Base-by-base conservation (phyloP, 2,329 filamentous ascomycete species). In the Colletotrichum siamense region DNA sequence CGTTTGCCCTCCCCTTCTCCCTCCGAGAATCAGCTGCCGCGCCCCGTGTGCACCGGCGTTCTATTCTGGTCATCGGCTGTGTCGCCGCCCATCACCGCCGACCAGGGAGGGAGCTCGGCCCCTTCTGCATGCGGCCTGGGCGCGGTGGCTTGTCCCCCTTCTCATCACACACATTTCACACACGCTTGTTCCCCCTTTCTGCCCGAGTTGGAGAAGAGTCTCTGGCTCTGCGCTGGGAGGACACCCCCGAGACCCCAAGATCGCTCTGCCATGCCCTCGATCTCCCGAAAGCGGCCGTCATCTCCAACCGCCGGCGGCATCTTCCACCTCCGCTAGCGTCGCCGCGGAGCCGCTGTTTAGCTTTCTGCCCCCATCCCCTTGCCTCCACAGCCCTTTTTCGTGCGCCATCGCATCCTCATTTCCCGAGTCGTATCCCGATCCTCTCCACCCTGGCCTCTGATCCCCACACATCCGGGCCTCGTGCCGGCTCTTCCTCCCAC, bases 41-140 rank as follows among this genome's bases (percentile, higher is more conserved):
- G 44, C 69, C 39, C 63, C 70, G 73, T 73, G 64, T 76, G 70
- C 69, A 49, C 69, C 49, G 69, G 39, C 44, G 39, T 68, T 28
- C 64, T 69, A 73, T 76, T 76, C 73, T 76, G 26, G 73, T 69
- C 73, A 49, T 73, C 73, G 73, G 73, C 64, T 73, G 70, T 73
- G 69, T 73, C 71, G 71, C 66, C 66, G 71, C 71, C 69, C 64
- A 69, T 61, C 63, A 57, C 73, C 64, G 73, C 63, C 73, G 69
- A 63, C 64, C 39, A 73, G 52, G 39, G 55, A 73, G 63, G 57
- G 71, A 74, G 75, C 75, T 77, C 71, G 75, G 75, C 75, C 71
- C 64, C 36, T 75, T 75, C 62, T 77, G 75, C 73, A 76, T 76
- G 73, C 70, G 75, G 71, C 71, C 75, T 77, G 71, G 75, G 71